A percentile compares a stretch with the other conserved stretches of the same genome.
These are phyloP conservation scores for Agarophyton chilense DNA, from an alignment of 23 red algal genomes.

Conservation along the genomic window DNA sequence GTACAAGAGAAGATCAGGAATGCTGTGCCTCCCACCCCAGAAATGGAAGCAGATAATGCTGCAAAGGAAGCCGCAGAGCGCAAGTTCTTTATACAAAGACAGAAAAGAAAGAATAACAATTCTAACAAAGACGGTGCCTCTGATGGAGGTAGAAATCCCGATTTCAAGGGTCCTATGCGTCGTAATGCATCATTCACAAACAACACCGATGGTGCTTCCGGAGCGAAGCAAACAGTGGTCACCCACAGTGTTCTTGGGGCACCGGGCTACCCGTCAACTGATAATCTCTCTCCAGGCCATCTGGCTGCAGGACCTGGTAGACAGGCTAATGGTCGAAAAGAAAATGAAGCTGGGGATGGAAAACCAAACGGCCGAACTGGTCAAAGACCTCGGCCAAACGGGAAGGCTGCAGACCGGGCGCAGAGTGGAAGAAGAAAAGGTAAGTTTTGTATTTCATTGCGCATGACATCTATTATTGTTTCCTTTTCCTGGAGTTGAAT, in stretches of 20 bases:
- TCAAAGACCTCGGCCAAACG: not conserved
- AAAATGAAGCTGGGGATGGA: not conserved
- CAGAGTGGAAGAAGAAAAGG: conserved; percentile 28
- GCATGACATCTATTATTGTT: too few species aligned
- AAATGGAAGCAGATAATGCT: conserved; percentile 54
- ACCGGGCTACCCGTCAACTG: conserved; percentile 23
- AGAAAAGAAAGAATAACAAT: conserved; percentile 45
- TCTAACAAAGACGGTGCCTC: conserved; percentile 29
- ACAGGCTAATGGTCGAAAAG: not conserved
- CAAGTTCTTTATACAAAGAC: conserved; percentile 74
- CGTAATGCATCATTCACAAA: conserved; percentile 76
- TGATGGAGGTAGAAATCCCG: conserved; percentile 49
- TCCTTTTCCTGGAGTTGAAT: not conserved
- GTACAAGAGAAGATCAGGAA: conserved; percentile 51
- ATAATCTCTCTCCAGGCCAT: conserved; percentile 36
- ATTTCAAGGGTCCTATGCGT: conserved; percentile 64
- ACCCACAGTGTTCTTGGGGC: conserved; percentile 56
- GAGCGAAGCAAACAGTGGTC: conserved; percentile 66
- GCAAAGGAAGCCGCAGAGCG: conserved; percentile 75
- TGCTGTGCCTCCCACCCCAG: conserved; percentile 16
- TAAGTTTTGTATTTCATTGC: not conserved
- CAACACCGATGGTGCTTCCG: conserved; percentile 50
- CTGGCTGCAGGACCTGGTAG: conserved; percentile 37
- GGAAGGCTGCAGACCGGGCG: conserved; percentile 4
- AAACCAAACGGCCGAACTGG: not conserved